Conservation (phyloP, 495 filamentous ascomycete genomes). For the Xylona heveae region DNA sequence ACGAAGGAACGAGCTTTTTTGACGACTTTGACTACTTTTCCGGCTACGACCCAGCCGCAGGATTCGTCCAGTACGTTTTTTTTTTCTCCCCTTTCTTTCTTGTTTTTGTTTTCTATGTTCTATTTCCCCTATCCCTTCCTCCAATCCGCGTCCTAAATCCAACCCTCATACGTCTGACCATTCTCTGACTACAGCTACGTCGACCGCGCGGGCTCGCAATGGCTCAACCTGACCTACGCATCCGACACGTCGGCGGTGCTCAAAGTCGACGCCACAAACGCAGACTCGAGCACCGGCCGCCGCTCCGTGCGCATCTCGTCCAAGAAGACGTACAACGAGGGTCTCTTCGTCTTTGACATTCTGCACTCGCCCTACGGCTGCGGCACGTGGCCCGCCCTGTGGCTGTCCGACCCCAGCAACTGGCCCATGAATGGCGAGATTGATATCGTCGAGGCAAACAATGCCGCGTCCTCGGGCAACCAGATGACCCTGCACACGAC, state of each 20-base stretch:
- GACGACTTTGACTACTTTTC: slow-evolving; percentile 31
- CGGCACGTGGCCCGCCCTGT: slow-evolving; percentile 36
- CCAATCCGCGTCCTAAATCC: no score
- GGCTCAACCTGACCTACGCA: slow-evolving; percentile 29
- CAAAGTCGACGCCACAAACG: slow-evolving; percentile 26
- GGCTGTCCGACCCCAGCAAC: slow-evolving; percentile 34
- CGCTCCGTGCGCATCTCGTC: slow-evolving; percentile 34
- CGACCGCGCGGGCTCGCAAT: slow-evolving; percentile 11
- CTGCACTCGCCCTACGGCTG: slow-evolving; percentile 27
- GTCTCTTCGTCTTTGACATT: slow-evolving; percentile 34
- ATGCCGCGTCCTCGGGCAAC: slow-evolving; percentile 23
- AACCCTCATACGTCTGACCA: no score
- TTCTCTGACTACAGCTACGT: no score
- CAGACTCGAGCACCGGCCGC: slow-evolving; percentile 21
- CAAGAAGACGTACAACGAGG: slow-evolving; percentile 23
- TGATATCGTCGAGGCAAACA: slow-evolving; percentile 25
- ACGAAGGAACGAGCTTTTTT: slow-evolving; percentile 25
- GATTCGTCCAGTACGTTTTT: slow-evolving; percentile 27
- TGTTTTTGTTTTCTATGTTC: not conserved
- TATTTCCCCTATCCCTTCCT: slow-evolving; percentile 2
- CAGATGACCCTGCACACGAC: slow-evolving; percentile 25
- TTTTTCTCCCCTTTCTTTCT: not conserved
- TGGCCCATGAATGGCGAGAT: slow-evolving; percentile 34
- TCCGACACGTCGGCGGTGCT: slow-evolving; percentile 25
- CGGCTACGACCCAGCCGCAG: slow-evolving; percentile 26